Evolutionary conservation across 1,139 yeast species (phyloP), one percentile per base, ranked within the genome.

Genomic region (Taiozyma onychis): DNA sequence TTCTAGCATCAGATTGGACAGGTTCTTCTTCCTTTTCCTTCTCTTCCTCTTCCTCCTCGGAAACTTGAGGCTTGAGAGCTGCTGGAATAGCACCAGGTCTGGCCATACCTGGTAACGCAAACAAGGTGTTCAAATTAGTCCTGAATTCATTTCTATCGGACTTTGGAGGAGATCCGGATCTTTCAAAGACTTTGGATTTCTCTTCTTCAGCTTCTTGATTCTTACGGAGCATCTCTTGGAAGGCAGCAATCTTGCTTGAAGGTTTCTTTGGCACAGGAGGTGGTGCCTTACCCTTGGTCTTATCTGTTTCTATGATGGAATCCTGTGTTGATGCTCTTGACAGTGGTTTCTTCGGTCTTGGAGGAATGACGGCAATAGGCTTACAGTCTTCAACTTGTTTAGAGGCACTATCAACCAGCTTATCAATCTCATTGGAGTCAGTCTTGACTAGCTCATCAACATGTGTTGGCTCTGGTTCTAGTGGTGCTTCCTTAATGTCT

Each of bases 221-320:
- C 54, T 70, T 69, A 45, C 76, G 77, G 51, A 85, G 70, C 84
- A 83, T 77, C 60, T 84, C 85, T 61, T 85, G 95, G 63, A 86
- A 85, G 0, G 90, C 90, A 2, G 91, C 90, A 54, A 86, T 86
- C 56, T 77, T 84, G 0, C 89, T 82, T 0, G 91, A 84, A 24
- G 88, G 81, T 57, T 85, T 85, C 61, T 85, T 85, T 2, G 91
- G 91, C 39, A 81, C 82, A 32, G 82, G 83, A 4, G 90, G 90
- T 13, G 87, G 85, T 0, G 73, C 57, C 66, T 73, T 55, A 21
- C 44, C 16, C 21, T 39, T 32, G n/a, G 21, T 7, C 6, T 35
- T 37, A 5, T 21, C 41, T 6, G 41, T 8, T n/a, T 21, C 24
- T 10, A 22, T 18, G 24, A 9, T 21, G 10, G 41, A 37, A 3